Base-by-base conservation (phyloP, 495 filamentous ascomycete species). In the Usnea hakonensis region DNA sequence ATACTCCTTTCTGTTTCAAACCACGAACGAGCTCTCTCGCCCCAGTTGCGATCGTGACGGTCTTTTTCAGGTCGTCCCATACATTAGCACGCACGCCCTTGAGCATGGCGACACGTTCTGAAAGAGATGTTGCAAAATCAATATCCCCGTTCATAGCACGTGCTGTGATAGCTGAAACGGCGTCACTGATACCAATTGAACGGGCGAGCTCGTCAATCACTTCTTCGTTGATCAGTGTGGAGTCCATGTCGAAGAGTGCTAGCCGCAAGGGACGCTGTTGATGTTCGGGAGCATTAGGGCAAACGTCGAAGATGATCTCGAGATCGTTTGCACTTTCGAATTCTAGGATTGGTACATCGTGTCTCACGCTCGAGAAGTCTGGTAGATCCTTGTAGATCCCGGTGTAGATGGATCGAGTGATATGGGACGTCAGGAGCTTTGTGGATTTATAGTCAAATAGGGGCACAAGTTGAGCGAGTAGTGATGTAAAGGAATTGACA, bases 221-320 rank as follows among this genome's bases (percentile, higher is more conserved):
- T 77, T 98, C 94, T 70, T 98, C 90, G 61, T 92, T 84, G 67
- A 98, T 97, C 60, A 98, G 79, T 0, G 94, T 98, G 63, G 87
- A 91, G 73, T 98, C 94, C 94, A 98, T 98, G 70, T 98, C 94
- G 67, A 98, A 98, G 32, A 95, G 85, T 3, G 89, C 91, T 7
- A 98, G 76, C 23, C 38, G 56, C 44, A 69, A 23, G 23, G 65
- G 68, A 5, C 65, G 68, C 10, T 38, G 19, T 3, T 89, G 85
- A 70, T 84, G 80, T 46, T 87, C 82, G 77, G 85, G 90, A n/a
- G 90, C 77, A 36, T 78, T 82, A 64, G 95, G 76, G 13, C 87
- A 83, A 13, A 90, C 85, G 68, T 96, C 90, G 37, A 95, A 89
- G 62, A 95, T 82, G 46, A 85, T 81, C 75, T 92, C 90, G 70